phyloP scores from a whole-genome alignment of 2,329 filamentous ascomycete species.

The Monosporascus sp. region DNA sequence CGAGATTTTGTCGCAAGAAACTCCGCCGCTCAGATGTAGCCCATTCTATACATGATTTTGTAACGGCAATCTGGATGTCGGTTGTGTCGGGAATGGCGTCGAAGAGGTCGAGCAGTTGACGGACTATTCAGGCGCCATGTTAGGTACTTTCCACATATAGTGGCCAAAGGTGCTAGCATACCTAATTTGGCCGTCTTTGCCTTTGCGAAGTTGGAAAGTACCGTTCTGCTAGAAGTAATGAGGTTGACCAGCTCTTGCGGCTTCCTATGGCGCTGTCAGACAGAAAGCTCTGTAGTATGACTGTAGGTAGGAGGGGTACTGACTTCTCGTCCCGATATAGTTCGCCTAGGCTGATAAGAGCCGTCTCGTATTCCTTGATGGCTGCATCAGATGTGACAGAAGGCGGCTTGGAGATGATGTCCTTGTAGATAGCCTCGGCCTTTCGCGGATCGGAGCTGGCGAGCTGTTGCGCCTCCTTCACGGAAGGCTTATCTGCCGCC shows the following conservation, averaged over 20 bases:
- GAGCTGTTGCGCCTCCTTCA: conserved; percentile 85
- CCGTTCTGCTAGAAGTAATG: conserved; percentile 82
- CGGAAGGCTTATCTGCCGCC: conserved; percentile 32
- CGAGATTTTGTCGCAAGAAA: conserved; percentile 96
- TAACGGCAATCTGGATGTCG: conserved; percentile 91
- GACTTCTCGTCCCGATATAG: conserved; percentile 86
- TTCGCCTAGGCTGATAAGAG: conserved; percentile 83
- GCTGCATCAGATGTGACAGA: conserved; percentile 79
- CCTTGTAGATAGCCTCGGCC: conserved; percentile 84
- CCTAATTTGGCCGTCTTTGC: conserved; percentile 97
- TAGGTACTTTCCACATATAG: conserved; percentile 2
- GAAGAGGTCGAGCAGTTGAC: conserved; percentile 94
- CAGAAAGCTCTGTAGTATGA: neutral
- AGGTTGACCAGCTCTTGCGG: conserved; percentile 82
- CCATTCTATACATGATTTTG: conserved; percentile 99
- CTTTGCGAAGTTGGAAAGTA: conserved; percentile 94
- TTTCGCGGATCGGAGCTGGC: conserved; percentile 75
- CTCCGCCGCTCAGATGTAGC: conserved; percentile 89
- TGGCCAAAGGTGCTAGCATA: conserved; percentile 40
- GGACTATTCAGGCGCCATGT: conserved; percentile 55
- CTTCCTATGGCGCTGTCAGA: conserved; percentile 47
- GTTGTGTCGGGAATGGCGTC: conserved; percentile 88
- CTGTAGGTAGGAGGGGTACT: neutral
- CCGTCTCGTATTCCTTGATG: conserved; percentile 85
- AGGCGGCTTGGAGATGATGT: conserved; percentile 80